Percentiles rank a stretch among this genome's conserved stretches.
These are phyloP conservation scores for Coemansia asiatica DNA, from an alignment of 192 early-diverging fungal genomes.

Conservation along the genomic window DNA sequence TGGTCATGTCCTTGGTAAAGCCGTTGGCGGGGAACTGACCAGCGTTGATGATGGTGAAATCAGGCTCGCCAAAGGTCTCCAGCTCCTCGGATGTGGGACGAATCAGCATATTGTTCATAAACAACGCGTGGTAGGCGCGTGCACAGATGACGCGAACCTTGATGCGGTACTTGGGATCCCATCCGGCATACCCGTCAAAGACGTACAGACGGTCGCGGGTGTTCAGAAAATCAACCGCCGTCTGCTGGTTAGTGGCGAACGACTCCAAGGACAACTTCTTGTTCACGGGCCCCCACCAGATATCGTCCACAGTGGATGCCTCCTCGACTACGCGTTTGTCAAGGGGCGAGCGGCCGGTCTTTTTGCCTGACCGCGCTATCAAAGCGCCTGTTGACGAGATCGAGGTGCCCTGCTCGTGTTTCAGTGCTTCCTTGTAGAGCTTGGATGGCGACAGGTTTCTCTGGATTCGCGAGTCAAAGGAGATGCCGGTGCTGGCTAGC, in stretches of 20 bases:
- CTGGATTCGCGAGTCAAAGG: conserved; percentile 18
- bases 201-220: conserved; percentile 90
- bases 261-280: conserved; percentile 76
- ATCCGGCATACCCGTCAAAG: conserved; percentile 97
- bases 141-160: conserved; percentile 95
- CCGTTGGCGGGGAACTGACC: conserved; percentile 93
- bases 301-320: conserved; percentile 70
- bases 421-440: conserved; percentile 87
- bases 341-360: conserved; percentile 89
- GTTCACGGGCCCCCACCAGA: conserved; percentile 99
- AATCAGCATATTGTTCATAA: conserved; percentile 99
- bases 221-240: conserved; percentile 95
- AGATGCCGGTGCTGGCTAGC: conserved; percentile 7
- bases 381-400: conserved; percentile 91
- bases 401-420: conserved; percentile 78
- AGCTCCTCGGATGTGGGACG: conserved; percentile 90
- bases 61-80: conserved; percentile 88
- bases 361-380: conserved; percentile 84
- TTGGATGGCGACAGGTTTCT: conserved; percentile 75
- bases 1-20: conserved; percentile 94
- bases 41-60: conserved; percentile 98
- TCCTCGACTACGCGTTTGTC: conserved; percentile 99
- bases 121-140: conserved; percentile 93
- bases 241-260: conserved; percentile 94
- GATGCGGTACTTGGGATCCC: conserved; percentile 97